Percentiles rank a stretch among this genome's conserved stretches.
These are phyloP conservation scores for Pythium biforme DNA, from an alignment of 352 stramenopile species.

Conservation along the genomic window DNA sequence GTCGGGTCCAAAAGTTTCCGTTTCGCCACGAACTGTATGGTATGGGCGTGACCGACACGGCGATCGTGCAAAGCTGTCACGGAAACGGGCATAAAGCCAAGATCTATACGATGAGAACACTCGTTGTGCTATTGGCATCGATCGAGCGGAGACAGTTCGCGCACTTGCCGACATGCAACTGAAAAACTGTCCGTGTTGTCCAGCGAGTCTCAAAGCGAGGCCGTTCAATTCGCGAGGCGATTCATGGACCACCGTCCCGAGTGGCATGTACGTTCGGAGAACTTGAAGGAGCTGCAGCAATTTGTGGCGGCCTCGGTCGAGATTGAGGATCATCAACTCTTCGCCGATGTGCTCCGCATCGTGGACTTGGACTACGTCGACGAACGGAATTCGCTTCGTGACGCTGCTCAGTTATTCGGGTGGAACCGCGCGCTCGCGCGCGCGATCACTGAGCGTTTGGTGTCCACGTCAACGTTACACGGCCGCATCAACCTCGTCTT, in stretches of 20 bases:
- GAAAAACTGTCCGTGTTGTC: neutral
- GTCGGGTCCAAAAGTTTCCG: neutral
- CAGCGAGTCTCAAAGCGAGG: neutral
- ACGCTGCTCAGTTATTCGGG: neutral
- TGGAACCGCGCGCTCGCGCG: neutral
- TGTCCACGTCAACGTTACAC: neutral
- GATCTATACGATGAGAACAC: neutral
- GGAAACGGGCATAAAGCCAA: neutral
- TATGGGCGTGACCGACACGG: neutral
- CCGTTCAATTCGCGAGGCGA: neutral
- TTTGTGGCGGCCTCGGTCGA: neutral
- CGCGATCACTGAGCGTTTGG: neutral
- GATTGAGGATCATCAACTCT: neutral
- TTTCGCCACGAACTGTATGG: neutral
- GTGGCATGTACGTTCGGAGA: neutral
- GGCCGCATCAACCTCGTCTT: neutral
- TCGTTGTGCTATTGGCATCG: neutral
- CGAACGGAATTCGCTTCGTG: neutral
- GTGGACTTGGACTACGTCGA: neutral
- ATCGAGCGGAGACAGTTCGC: neutral
- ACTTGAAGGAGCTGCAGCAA: neutral
- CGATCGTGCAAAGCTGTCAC: neutral
- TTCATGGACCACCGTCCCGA: neutral
- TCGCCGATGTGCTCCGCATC: neutral
- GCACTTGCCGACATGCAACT: neutral